Evolutionary conservation across 306 rosid genomes (phyloP).

Genomic region (Phaseolus lunatus): DNA sequence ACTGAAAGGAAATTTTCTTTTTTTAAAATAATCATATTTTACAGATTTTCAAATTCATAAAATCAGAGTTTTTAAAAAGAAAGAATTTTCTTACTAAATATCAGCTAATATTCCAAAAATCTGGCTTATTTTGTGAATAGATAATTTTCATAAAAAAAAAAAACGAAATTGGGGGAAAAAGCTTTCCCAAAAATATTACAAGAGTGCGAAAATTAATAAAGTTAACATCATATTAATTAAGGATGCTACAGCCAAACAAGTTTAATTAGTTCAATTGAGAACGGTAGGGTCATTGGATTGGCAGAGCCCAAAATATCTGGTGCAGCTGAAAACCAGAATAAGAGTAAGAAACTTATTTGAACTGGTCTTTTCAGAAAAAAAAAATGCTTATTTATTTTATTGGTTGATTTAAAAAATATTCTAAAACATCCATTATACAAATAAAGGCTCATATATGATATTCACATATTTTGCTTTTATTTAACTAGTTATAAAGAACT

Average conservation of each 20-base stretch:
- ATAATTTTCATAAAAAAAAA: too few relatives aligned
- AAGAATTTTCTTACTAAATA: too few relatives aligned
- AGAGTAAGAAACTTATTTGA: neutral
- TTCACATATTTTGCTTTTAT: neutral
- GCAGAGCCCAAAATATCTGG: neutral
- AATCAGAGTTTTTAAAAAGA: too few relatives aligned
- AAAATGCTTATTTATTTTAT: too few relatives aligned
- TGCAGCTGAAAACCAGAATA: neutral
- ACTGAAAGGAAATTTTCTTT: too few relatives aligned
- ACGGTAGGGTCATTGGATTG: neutral
- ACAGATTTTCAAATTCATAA: too few relatives aligned
- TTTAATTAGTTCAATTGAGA: neutral
- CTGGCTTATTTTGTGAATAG: too few relatives aligned
- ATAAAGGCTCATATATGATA: neutral
- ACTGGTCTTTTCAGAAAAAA: neutral
- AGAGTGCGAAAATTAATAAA: conserved; percentile 10
- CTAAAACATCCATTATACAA: neutral
- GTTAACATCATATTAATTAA: neutral
- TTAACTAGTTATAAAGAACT: neutral
- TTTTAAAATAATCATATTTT: too few relatives aligned
- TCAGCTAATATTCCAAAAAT: too few relatives aligned
- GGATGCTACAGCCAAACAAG: neutral
- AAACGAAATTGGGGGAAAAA: too few relatives aligned
- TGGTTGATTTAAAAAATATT: neutral
- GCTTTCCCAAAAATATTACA: neutral